Evolutionary conservation across 1,284 basidiomycete species (phyloP), one percentile per base, ranked within the genome.

Genomic region (Cerrena zonata): DNA sequence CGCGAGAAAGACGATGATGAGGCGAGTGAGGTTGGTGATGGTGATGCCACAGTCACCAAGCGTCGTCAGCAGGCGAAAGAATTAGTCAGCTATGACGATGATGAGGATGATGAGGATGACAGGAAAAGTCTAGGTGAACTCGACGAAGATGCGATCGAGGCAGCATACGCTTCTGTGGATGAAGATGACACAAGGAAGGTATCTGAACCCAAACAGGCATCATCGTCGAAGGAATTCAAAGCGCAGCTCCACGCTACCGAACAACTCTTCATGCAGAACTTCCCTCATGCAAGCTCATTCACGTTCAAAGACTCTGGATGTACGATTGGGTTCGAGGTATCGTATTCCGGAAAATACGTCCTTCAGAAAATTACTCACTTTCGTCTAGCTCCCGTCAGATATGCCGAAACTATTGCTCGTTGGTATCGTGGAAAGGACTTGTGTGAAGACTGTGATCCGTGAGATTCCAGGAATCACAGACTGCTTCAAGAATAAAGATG

Each of bases 361-460:
- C n/a, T n/a, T n/a, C n/a, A 48, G 46, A 24, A 49, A 22, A 51
- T 36, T 51, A 34, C 53, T 55, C 25, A 59, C 45, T 37, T 22
- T 26, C 54, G 22, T 48, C 5, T 56, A 89, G 86, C 86, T 87
- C 65, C 65, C 71, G 19, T 74, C 81, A 42, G 75, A 84, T 61
- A 81, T 91, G 63, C 92, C 92, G 22, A 97, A 97, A 69, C 76
- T 98, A 37, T 75, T 98, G 26, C 79, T 98, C 30, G 91, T 96
- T 48, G 94, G 93, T 49, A 82, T 97, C 55, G 79, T 96, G 50
- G 94, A 97, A 68, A 78, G 86, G 51, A 83, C 85, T 15, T 96
- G 93, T 68, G 76, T 83, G 50, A 81, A 82, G 50, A 87, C 91
- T 2, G 76, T 97, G 55, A 76, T 98, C 52, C 89, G 92, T 53